These are phyloP conservation scores for Cyphellophora europaea DNA, from an alignment of 2,329 filamentous ascomycete genomes.

Conservation along the genomic window DNA sequence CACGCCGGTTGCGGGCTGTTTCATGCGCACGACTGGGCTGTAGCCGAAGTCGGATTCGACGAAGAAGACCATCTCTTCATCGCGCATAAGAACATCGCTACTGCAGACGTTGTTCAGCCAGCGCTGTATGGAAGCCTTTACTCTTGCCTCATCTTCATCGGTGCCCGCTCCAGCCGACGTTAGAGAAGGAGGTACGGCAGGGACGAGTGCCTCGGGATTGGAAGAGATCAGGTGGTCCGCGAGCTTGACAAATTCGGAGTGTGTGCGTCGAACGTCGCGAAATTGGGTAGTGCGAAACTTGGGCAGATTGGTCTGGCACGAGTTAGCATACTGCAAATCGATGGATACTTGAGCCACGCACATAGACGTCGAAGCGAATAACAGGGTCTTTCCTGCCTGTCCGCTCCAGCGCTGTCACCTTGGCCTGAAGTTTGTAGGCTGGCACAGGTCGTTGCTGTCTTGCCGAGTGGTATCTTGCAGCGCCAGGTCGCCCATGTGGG, in stretches of 20 bases:
- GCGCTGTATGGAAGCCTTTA: conserved; percentile 82
- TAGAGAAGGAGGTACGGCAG: conserved; percentile 85
- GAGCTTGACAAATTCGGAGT: conserved; percentile 95
- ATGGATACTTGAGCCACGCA: conserved; percentile 50
- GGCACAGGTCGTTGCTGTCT: conserved; percentile 45
- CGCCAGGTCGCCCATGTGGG: conserved; percentile 25
- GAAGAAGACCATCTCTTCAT: conserved; percentile 96
- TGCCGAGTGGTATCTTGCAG: conserved; percentile 39
- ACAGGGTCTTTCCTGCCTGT: conserved; percentile 94
- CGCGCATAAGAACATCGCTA: conserved; percentile 85
- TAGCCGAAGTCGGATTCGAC: conserved; percentile 99
- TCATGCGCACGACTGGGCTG: conserved; percentile 87
- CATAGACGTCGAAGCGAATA: conserved; percentile 90
- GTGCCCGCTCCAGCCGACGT: conserved; percentile 92
- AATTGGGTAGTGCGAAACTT: conserved; percentile 97
- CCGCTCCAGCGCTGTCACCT: conserved; percentile 86
- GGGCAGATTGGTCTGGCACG: conserved; percentile 81
- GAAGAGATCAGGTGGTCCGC: conserved; percentile 91
- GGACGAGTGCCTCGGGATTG: conserved; percentile 92
- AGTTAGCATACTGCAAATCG: too few relatives aligned
- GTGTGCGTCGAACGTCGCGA: conserved; percentile 88
- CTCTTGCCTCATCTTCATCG: conserved; percentile 83
- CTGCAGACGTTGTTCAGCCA: conserved; percentile 92
- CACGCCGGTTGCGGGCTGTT: conserved; percentile 93
- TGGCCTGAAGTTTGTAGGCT: conserved; percentile 80